Evolutionary conservation across 345 rosid genomes (phyloP), one percentile per base, ranked within the genome.

Genomic region (Anastatica hierochuntica): DNA sequence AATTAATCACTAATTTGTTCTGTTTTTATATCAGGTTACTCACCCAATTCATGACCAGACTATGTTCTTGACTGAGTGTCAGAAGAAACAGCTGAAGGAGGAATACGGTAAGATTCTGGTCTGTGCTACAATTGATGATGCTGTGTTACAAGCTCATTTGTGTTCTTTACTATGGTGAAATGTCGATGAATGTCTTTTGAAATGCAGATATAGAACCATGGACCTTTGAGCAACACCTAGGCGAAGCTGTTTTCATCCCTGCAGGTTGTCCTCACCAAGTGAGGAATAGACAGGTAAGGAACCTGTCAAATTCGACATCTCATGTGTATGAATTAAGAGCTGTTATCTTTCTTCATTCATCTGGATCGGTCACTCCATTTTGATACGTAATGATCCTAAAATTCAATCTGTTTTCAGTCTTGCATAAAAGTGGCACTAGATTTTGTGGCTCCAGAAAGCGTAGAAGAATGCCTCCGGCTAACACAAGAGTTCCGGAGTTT

Each of bases 41-140:
- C 82, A 83, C 65, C 83, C 94, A 4, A 78, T 85, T 26, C 94
- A 79, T 52, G 97, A 89, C 76, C 88, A 83, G 70, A 66, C 75
- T 43, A 61, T 85, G 63, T 89, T 70, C 73, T 66, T 89, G 71
- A 73, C 68, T 48, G 42, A 26, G 40, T 77, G 69, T 12, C 97
- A 90, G 43, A 84, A 83, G 71, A 74, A 68, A 72, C 81, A 68
- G 69, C 83, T 89, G 12, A 81, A 85, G 64, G 79, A 83, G 43
- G 88, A 89, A 60, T 79, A 41, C 45, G 95, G 96, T 88, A 56
- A 42, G 58, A 62, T 53, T 14, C 4, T 16, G 6, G 33, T 48
- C 49, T 41, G 12, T 15, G 30, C 31, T 12, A 54, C n/a, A n/a
- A 16, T 12, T 29, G 9, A 4, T 41, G 31, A n/a, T 40, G 18